phyloP scores from a whole-genome alignment of 2,329 filamentous ascomycete species.

The Elsinoe necatrix region DNA sequence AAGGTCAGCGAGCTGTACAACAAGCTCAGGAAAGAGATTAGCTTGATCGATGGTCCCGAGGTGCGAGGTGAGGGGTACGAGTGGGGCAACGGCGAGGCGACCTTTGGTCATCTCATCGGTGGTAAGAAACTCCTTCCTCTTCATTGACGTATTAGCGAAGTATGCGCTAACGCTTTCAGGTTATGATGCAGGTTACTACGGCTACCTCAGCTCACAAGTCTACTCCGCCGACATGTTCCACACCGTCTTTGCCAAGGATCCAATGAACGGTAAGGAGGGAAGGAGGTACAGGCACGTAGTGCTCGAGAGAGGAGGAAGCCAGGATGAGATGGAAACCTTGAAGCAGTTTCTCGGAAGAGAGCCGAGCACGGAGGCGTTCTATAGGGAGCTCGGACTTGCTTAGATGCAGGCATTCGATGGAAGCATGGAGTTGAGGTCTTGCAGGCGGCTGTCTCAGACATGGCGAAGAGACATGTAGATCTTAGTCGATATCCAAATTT shows the following conservation, averaged over 20 bases:
- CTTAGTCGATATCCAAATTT: no score
- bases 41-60: slow-evolving; percentile 66
- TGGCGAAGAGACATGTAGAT: background rate
- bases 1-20: slow-evolving; percentile 64
- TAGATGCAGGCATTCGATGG: slow-evolving; percentile 12
- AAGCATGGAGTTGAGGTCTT: background rate
- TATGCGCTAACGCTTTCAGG: slow-evolving; percentile 27
- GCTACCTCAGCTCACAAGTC: slow-evolving; percentile 59
- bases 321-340: slow-evolving; percentile 72
- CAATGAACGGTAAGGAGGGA: slow-evolving; percentile 67
- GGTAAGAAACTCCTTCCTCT: slow-evolving; percentile 28
- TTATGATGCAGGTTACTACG: slow-evolving; percentile 79
- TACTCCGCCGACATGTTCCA: slow-evolving; percentile 85
- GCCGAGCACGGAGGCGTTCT: slow-evolving; percentile 71
- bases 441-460: background rate
- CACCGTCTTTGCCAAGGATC: slow-evolving; percentile 65
- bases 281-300: slow-evolving; percentile 70
- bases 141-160: background rate
- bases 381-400: slow-evolving; percentile 60
- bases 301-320: slow-evolving; percentile 66
- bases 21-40: slow-evolving; percentile 60
- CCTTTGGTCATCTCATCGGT: slow-evolving; percentile 73
- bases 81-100: slow-evolving; percentile 72
- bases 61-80: slow-evolving; percentile 45
- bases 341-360: slow-evolving; percentile 70